Evolutionary conservation across 208 protist species (phyloP).

Genomic region (Acanthamoeba castellanii): DNA sequence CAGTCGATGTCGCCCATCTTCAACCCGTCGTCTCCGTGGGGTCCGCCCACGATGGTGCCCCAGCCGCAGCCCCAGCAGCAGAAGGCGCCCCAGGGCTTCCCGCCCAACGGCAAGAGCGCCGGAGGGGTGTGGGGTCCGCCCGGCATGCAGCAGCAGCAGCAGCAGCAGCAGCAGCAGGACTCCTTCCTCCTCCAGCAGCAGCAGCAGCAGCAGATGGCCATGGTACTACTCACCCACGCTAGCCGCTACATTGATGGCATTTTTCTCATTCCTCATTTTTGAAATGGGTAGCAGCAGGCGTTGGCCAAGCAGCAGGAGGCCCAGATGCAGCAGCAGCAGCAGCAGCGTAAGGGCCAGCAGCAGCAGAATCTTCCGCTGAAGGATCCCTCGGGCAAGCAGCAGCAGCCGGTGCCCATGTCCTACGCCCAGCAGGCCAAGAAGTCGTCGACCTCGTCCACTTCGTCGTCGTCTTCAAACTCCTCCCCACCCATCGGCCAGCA

Average conservation of each 20-base stretch:
- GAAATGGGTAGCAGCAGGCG: background rate
- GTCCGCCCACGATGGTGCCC: constrained; percentile 11
- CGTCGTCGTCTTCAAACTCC: background rate
- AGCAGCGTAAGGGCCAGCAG: background rate
- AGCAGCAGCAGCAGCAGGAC: background rate
- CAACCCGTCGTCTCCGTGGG: constrained; percentile 60
- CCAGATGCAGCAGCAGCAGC: background rate
- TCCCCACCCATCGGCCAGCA: background rate
- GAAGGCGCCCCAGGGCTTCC: background rate
- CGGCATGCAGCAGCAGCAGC: background rate
- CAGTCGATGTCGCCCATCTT: constrained; percentile 46
- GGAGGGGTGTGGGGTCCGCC: background rate
- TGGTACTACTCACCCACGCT: background rate
- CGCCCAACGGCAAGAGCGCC: background rate
- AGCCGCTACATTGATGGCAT: too few relatives aligned
- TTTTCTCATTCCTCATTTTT: too few relatives aligned
- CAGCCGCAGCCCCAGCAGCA: background rate
- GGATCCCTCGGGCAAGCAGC: background rate
- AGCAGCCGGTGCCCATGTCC: background rate
- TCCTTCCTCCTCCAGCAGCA: background rate
- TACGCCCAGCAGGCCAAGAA: constrained; percentile 28
- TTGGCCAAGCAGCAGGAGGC: constrained; percentile 14
- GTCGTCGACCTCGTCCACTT: background rate
- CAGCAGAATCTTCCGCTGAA: background rate
- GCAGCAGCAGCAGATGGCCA: background rate